Evolutionary conservation across 257 asterid species (phyloP).

Genomic region (Lavandula angustifolia): DNA sequence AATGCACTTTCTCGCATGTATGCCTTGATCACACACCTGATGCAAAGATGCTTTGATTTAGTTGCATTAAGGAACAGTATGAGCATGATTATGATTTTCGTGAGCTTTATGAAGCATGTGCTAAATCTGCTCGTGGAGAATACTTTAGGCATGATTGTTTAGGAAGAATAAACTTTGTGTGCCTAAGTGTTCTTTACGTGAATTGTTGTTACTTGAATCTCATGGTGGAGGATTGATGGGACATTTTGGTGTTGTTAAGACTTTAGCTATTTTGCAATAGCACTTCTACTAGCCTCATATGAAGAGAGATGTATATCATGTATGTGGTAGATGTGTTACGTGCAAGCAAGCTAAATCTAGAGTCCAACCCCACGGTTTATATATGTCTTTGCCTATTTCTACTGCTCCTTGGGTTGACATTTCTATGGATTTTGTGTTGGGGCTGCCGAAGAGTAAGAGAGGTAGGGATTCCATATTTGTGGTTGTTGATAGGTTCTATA

Average conservation of each 20-base stretch:
- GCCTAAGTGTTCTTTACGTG: too few species aligned
- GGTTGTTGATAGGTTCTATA: slow-evolving; percentile 1
- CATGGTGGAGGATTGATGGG: slow-evolving; percentile 15
- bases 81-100: too few species aligned
- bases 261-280: background rate
- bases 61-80: background rate
- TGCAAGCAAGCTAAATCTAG: too few species aligned
- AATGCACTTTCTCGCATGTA: background rate
- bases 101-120: background rate
- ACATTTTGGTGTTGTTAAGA: background rate
- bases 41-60: background rate
- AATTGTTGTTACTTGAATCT: background rate
- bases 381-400: slow-evolving; percentile 18
- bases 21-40: background rate
- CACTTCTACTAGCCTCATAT: too few species aligned
- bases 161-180: slow-evolving; percentile 3
- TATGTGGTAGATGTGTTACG: too few species aligned
- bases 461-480: slow-evolving; percentile 17
- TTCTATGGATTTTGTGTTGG: slow-evolving; percentile 4
- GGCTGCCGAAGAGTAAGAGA: background rate
- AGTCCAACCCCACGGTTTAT: too few species aligned
- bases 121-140: background rate
- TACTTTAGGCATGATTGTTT: slow-evolving; percentile 12
- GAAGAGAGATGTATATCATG: too few species aligned
- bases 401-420: slow-evolving; percentile 1